Evolutionary conservation across 495 filamentous ascomycete genomes (phyloP), one percentile per base, ranked within the genome.

Genomic region (Cladorrhinum samala): DNA sequence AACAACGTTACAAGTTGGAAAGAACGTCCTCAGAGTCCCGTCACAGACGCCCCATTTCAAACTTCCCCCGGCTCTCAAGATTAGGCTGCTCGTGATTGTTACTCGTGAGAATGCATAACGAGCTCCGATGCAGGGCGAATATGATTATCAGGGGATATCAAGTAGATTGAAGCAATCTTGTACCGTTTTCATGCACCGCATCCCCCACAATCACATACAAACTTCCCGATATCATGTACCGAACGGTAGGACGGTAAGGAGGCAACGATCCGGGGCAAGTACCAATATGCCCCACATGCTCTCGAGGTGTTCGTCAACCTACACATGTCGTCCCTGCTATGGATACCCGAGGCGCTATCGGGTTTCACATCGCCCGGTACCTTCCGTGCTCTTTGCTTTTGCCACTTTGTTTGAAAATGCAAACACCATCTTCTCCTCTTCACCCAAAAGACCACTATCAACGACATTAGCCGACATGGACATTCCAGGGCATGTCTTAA

Each of bases 391-490:
- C 5, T 33, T 33, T 11, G 11, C 11, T 11, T 6, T 33, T 5
- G 5, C 39, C 11, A 14, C 39, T 41, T 14, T 41, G 17, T 18
- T 41, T 41, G 13, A 14, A 41, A 14, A 9, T 23, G 30, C n/a
- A 27, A 21, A 24, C 39, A 47, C 33, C 46, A 18, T 42, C 47
- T 21, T 19, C 14, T 40, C 33, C 44, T 44, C 30, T 53, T 62
- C 55, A 58, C 18, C 49, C 49, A 56, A 21, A 56, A 46, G 33
- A 39, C 9, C 53, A 56, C 43, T 57, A 56, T 59, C 60, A 47
- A 58, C 47, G 46, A 58, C 53, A 62, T 62, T 62, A 62, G 60
- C 60, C 60, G 56, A 56, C 30, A 49, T 36, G 16, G 49, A 53
- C 51, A n/a, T n/a, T n/a, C 51, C 25, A 27, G 43, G n/a, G 49